Evolutionary conservation across 345 rosid species (phyloP).

Genomic region (Brassica nigra): DNA sequence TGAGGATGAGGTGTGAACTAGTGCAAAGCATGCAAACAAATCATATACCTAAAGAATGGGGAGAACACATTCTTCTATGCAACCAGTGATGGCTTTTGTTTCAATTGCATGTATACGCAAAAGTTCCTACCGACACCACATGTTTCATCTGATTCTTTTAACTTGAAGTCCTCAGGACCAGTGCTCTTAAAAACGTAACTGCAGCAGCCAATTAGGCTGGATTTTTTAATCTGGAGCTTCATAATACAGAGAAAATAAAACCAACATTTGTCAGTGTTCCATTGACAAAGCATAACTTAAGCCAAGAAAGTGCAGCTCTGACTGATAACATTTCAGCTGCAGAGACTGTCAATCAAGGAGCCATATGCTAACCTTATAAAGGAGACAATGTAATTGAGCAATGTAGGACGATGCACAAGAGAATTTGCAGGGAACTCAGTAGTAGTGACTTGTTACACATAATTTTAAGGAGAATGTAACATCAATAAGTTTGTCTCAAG

Average conservation of each 20-base stretch:
- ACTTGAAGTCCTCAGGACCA: constrained; percentile 61
- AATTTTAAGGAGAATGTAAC: neutral
- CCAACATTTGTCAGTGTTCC: neutral
- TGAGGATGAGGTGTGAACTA: constrained; percentile 93
- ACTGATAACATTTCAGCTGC: constrained; percentile 6
- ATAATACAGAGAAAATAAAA: constrained; percentile 4
- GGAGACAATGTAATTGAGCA: constrained; percentile 65
- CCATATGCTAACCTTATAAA: constrained; percentile 53
- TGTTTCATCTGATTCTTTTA: constrained; percentile 75
- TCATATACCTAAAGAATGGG: constrained; percentile 12
- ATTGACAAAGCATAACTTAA: constrained; percentile 3
- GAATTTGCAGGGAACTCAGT: constrained; percentile 81
- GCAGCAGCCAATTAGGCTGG: constrained; percentile 88
- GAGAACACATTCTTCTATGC: neutral
- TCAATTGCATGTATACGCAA: constrained; percentile 48
- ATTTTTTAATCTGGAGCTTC: constrained; percentile 63
- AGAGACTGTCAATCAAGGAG: neutral
- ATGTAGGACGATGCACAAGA: constrained; percentile 70
- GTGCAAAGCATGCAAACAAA: constrained; percentile 27
- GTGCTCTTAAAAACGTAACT: constrained; percentile 52
- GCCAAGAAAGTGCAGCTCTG: neutral
- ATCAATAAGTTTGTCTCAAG: neutral
- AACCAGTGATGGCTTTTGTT: constrained; percentile 32
- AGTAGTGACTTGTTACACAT: constrained; percentile 59
- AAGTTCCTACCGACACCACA: constrained; percentile 76